Conservation (phyloP, 345 rosid species). For the Leavenworthia alabamica region DNA sequence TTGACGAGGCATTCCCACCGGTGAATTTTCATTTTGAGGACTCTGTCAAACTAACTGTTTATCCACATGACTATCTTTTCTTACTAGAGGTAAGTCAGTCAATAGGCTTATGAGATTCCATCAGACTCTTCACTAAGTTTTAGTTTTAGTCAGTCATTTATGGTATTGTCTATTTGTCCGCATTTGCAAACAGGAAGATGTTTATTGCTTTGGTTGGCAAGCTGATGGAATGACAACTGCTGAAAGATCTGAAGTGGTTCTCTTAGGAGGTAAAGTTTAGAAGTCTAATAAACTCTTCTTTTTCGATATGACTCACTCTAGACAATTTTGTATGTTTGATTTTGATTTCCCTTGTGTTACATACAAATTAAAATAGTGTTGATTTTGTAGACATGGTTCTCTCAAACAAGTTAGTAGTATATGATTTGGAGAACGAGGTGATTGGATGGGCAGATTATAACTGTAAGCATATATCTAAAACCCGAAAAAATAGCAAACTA, state of each 20-base stretch:
- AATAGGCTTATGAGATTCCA: neutral
- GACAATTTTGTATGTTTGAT: neutral
- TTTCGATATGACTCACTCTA: neutral
- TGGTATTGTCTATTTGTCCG: neutral
- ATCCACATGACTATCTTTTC: conserved; percentile 77
- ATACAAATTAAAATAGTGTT: neutral
- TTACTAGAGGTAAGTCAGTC: conserved; percentile 30
- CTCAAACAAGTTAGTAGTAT: conserved; percentile 71
- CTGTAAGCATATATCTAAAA: conserved; percentile 53
- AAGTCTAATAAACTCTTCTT: neutral
- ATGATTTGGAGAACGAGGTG: conserved; percentile 62
- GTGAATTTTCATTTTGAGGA: conserved; percentile 58
- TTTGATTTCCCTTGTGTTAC: neutral
- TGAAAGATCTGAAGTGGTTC: conserved; percentile 53
- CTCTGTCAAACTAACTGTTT: conserved; percentile 47
- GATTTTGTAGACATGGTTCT: conserved; percentile 65
- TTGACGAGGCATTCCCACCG: conserved; percentile 58
- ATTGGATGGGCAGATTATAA: conserved; percentile 84
- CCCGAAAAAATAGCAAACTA: neutral
- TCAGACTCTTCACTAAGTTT: neutral
- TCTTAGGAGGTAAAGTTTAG: conserved; percentile 64
- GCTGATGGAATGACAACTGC: conserved; percentile 47
- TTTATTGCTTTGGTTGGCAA: conserved; percentile 85
- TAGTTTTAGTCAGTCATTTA: no score
- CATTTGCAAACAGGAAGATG: conserved; percentile 37